Conservation (phyloP, 2,329 filamentous ascomycete genomes). For the Colletotrichum chrysophilum region DNA sequence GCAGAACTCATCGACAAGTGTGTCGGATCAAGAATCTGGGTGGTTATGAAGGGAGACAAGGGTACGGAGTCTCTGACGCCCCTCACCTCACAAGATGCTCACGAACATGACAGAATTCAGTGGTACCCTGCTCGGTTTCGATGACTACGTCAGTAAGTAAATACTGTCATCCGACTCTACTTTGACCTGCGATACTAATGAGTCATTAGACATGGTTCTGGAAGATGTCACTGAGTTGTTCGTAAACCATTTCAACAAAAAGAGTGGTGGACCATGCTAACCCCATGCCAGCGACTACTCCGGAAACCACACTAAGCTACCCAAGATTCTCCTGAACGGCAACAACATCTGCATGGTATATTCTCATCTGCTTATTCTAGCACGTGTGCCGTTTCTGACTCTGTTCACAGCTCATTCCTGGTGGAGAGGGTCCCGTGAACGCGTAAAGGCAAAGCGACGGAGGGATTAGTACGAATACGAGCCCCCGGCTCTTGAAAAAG, state of each 20-base stretch:
- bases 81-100: not conserved
- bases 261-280: slow-evolving; percentile 24
- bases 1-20: slow-evolving; percentile 98
- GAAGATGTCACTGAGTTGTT: slow-evolving; percentile 98
- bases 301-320: slow-evolving; percentile 84
- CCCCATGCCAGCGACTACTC: slow-evolving; percentile 78
- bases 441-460: not conserved
- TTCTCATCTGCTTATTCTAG: not conserved
- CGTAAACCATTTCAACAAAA: slow-evolving; percentile 30
- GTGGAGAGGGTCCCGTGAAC: slow-evolving; percentile 71
- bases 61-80: slow-evolving; percentile 56
- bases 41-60: slow-evolving; percentile 99
- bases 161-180: not conserved
- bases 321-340: slow-evolving; percentile 94
- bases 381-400: not conserved
- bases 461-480: not conserved
- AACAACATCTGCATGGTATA: slow-evolving; percentile 99
- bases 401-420: slow-evolving; percentile 71
- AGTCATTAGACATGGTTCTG: slow-evolving; percentile 85
- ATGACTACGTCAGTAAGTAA: slow-evolving; percentile 98
- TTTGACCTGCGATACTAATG: slow-evolving; percentile 23
- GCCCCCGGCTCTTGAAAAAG: not conserved
- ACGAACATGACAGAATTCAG: slow-evolving; percentile 75
- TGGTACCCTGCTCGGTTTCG: slow-evolving; percentile 92
- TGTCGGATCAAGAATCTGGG: slow-evolving; percentile 96